A percentile compares a stretch with the other conserved stretches of the same genome.
Conservation (phyloP, 116 monocot species). For the Cymodocea nodosa region DNA sequence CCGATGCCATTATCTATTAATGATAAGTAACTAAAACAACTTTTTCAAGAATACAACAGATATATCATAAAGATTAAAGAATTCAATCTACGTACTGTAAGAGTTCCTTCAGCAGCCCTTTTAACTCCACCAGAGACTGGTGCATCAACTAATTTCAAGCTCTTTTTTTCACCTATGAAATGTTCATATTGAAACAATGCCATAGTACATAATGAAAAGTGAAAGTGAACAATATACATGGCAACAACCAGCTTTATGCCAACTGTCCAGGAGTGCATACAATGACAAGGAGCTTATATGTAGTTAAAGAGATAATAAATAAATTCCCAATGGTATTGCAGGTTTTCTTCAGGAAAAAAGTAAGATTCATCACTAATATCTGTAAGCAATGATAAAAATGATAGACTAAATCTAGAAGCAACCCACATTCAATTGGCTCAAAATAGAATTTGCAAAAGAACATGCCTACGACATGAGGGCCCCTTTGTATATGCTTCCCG, state of each 20-base stretch:
- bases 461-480: too few species aligned
- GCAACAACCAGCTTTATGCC: background rate
- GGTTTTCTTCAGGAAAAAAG: too few species aligned
- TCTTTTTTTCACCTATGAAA: conserved; percentile 42
- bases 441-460: too few species aligned
- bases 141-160: conserved; percentile 81
- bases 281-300: background rate
- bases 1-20: conserved; percentile 88
- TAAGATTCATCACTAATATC: too few species aligned
- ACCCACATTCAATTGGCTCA: too few species aligned
- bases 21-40: background rate
- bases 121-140: conserved; percentile 97
- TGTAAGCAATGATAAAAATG: too few species aligned
- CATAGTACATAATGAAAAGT: too few species aligned
- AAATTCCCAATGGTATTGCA: too few species aligned
- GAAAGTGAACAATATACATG: too few species aligned
- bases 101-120: conserved; percentile 92
- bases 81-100: conserved; percentile 48
- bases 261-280: background rate
- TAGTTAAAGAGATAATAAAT: background rate
- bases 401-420: too few species aligned
- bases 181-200: background rate
- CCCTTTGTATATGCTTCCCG: too few species aligned
- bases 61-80: background rate
- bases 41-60: background rate